A percentile compares a stretch with the other conserved stretches of the same genome.
These are phyloP conservation scores for Candida berthetii DNA, from an alignment of 805 yeast genomes.

Conservation along the genomic window DNA sequence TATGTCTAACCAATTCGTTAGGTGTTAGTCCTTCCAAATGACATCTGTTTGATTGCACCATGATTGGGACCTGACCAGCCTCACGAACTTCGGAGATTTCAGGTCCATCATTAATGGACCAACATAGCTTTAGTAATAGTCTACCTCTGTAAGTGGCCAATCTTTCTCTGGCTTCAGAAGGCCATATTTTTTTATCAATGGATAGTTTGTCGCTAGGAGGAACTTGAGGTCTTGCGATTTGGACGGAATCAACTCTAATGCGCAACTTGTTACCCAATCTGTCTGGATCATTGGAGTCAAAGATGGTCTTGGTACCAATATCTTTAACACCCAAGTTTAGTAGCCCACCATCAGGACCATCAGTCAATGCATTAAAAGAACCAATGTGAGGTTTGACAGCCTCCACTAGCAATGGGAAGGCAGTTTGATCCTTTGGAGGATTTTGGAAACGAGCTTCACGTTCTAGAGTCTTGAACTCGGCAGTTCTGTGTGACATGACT, in stretches of 20 bases:
- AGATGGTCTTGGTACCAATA: conserved; percentile 79
- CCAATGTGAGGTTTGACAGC: conserved; percentile 96
- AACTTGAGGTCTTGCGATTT: conserved; percentile 79
- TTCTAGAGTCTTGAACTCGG: conserved; percentile 64
- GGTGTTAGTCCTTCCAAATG: conserved; percentile 85
- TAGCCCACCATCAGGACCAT: conserved; percentile 81
- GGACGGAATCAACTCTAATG: conserved; percentile 85
- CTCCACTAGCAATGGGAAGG: conserved; percentile 75
- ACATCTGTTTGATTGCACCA: conserved; percentile 89
- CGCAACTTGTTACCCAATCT: conserved; percentile 80
- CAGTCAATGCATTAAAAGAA: conserved; percentile 91
- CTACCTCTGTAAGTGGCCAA: conserved; percentile 77
- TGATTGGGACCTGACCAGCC: conserved; percentile 86
- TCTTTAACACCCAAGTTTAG: conserved; percentile 82
- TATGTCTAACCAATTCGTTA: conserved; percentile 62
- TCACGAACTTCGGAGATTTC: conserved; percentile 79
- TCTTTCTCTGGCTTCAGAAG: conserved; percentile 88
- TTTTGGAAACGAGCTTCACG: conserved; percentile 79
- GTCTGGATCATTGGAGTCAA: conserved; percentile 66
- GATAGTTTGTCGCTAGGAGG: conserved; percentile 67
- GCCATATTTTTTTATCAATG: conserved; percentile 70
- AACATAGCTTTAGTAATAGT: conserved; percentile 69
- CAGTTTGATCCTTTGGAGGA: conserved; percentile 85
- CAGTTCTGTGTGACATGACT: conserved; percentile 25
- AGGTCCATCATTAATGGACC: conserved; percentile 87